phyloP scores from a whole-genome alignment of 23 red algal genomes.

The Gracilaria gracilis region DNA sequence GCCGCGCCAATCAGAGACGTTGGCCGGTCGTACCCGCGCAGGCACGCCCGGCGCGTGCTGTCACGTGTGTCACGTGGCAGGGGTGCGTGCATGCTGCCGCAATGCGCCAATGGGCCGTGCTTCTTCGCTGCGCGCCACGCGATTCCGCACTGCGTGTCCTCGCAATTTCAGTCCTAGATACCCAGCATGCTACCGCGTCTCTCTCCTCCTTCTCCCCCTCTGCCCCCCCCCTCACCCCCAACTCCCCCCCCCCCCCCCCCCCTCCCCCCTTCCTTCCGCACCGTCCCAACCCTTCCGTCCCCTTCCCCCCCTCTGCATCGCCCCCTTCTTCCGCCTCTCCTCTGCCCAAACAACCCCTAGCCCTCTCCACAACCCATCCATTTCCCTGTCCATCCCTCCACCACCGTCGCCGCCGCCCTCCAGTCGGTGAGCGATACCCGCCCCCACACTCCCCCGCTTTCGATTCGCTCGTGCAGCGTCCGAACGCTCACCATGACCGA shows the following conservation, averaged over 20 bases:
- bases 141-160: slow-evolving; percentile 38
- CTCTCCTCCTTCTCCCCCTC: slow-evolving; percentile 1
- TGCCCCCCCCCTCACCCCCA: background rate
- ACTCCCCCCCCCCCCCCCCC: background rate
- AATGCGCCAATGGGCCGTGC: slow-evolving; percentile 38
- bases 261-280: background rate
- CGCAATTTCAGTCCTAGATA: slow-evolving; percentile 39
- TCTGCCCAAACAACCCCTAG: background rate
- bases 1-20: background rate
- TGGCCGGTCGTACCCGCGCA: background rate
- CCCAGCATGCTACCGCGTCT: background rate
- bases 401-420: background rate
- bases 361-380: background rate
- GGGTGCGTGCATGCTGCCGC: slow-evolving; percentile 16
- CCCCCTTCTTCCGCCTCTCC: slow-evolving; percentile 2
- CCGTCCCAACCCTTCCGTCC: background rate
- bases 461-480: background rate
- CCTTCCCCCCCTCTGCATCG: too few species aligned
- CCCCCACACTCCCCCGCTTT: background rate
- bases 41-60: background rate
- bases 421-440: background rate
- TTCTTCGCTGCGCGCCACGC: slow-evolving; percentile 38
- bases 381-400: background rate
- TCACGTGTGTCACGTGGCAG: slow-evolving; percentile 39
- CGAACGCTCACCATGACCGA: slow-evolving; percentile 28